These are phyloP conservation scores for Apiospora koreana DNA, from an alignment of 2,329 filamentous ascomycete genomes.

Conservation along the genomic window DNA sequence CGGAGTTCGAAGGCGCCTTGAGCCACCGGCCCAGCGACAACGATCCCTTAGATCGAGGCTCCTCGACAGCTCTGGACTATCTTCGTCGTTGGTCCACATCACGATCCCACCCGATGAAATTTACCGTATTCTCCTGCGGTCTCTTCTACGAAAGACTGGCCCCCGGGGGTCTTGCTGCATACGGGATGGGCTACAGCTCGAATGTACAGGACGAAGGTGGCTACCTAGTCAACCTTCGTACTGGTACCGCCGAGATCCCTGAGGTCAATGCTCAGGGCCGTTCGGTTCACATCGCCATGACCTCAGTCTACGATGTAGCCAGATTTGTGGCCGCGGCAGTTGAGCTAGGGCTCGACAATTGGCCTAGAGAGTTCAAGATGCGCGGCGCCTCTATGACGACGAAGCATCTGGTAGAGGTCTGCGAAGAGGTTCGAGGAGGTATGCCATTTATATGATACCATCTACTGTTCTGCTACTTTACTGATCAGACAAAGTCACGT, in stretches of 20 bases:
- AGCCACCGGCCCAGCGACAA: conserved; percentile 48
- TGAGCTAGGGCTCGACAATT: conserved; percentile 59
- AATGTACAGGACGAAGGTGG: conserved; percentile 59
- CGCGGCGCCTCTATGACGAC: conserved; percentile 66
- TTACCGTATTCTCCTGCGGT: conserved; percentile 73
- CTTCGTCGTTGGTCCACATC: conserved; percentile 50
- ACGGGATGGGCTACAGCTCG: conserved; percentile 59
- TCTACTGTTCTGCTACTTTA: conserved; percentile 28
- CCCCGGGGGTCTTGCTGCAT: conserved; percentile 62
- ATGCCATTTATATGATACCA: conserved; percentile 24
- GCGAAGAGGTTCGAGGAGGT: conserved; percentile 52
- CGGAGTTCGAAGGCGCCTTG: conserved; percentile 72
- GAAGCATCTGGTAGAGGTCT: conserved; percentile 55
- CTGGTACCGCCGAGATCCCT: conserved; percentile 60
- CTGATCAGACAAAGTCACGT: conserved; percentile 29
- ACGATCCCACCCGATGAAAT: conserved; percentile 56
- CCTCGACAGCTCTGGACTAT: conserved; percentile 51
- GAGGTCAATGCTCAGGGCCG: conserved; percentile 52
- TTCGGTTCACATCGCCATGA: conserved; percentile 63
- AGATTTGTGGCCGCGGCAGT: conserved; percentile 71
- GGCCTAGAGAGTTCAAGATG: conserved; percentile 71
- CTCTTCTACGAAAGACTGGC: conserved; percentile 76
- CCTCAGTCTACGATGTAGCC: conserved; percentile 69
- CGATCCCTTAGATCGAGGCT: conserved; percentile 64
- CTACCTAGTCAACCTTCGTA: conserved; percentile 65